phyloP scores from a whole-genome alignment of 805 yeast species.

The Lipomyces orientalis region DNA sequence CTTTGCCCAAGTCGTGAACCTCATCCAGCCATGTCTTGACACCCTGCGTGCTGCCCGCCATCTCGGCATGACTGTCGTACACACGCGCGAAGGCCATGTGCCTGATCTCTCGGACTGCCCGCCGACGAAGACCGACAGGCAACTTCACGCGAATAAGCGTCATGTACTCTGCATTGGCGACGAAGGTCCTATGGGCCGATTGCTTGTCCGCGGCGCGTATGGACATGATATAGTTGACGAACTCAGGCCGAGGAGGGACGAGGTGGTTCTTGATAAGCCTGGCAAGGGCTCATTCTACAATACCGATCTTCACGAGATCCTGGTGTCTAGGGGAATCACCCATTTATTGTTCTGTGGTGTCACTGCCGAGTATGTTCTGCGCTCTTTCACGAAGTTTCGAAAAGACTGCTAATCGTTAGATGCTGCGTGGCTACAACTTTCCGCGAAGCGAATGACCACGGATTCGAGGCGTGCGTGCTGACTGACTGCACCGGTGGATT shows the following conservation, averaged over 20 bases:
- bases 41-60: constrained; percentile 42
- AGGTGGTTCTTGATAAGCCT: constrained; percentile 45
- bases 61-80: constrained; percentile 44
- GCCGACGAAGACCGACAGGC: constrained; percentile 42
- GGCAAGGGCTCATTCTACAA: constrained; percentile 47
- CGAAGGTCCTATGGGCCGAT: constrained; percentile 45
- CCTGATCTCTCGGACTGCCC: constrained; percentile 45
- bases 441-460: constrained; percentile 47
- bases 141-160: constrained; percentile 37
- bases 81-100: constrained; percentile 46
- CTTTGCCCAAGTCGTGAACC: constrained; percentile 41
- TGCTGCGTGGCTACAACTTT: constrained; percentile 47
- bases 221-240: constrained; percentile 47
- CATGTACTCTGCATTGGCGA: constrained; percentile 43
- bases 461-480: constrained; percentile 45
- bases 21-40: constrained; percentile 38
- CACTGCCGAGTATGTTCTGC: constrained; percentile 42
- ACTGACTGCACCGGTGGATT: constrained; percentile 42
- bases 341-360: constrained; percentile 45
- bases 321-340: constrained; percentile 44
- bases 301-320: constrained; percentile 43
- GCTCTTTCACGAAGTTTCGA: neutral
- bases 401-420: constrained; percentile 4
- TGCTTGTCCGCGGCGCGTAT: constrained; percentile 45
- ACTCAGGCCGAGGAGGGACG: constrained; percentile 42